These are phyloP conservation scores for Plasmodium cynomolgi DNA, from an alignment of 169 alveolate genomes.

Conservation along the genomic window DNA sequence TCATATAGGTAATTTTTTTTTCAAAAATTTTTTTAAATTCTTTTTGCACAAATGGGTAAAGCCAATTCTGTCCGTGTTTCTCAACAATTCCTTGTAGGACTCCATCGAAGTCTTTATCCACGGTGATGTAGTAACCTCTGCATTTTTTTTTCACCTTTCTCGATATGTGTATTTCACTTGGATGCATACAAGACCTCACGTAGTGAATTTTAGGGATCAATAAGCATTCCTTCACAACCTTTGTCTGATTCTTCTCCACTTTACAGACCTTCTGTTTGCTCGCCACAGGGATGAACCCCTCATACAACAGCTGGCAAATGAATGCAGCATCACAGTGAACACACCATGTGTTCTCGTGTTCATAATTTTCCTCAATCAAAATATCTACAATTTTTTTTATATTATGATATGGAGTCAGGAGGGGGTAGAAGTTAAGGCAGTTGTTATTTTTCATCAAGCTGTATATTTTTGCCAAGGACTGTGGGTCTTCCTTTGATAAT, in stretches of 20 bases:
- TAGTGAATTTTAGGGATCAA: conserved; percentile 80
- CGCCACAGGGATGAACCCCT: conserved; percentile 82
- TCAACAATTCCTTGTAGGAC: conserved; percentile 80
- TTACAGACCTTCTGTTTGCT: conserved; percentile 25
- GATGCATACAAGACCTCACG: conserved; percentile 77
- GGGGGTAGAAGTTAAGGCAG: conserved; percentile 63
- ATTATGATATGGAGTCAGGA: conserved; percentile 75
- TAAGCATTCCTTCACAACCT: conserved; percentile 34
- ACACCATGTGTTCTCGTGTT: conserved; percentile 82
- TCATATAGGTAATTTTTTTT: conserved; percentile 43
- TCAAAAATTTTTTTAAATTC: conserved; percentile 79
- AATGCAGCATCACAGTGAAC: conserved; percentile 79
- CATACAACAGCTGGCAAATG: conserved; percentile 68
- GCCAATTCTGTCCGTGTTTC: conserved; percentile 84
- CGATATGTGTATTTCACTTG: conserved; percentile 76
- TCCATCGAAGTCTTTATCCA: conserved; percentile 78
- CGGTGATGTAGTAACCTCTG: conserved; percentile 62
- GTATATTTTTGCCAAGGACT: conserved; percentile 8
- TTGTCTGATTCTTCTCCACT: conserved; percentile 6
- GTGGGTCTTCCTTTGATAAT: conserved; percentile 26
- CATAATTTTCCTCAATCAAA: conserved; percentile 41
- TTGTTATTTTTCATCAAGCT: conserved; percentile 18
- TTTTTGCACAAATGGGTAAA: conserved; percentile 79
- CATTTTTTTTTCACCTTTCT: conserved; percentile 74
- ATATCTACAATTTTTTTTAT: conserved; percentile 48